Conservation (phyloP, 2,329 filamentous ascomycete species). For the Pseudocercospora cruenta region DNA sequence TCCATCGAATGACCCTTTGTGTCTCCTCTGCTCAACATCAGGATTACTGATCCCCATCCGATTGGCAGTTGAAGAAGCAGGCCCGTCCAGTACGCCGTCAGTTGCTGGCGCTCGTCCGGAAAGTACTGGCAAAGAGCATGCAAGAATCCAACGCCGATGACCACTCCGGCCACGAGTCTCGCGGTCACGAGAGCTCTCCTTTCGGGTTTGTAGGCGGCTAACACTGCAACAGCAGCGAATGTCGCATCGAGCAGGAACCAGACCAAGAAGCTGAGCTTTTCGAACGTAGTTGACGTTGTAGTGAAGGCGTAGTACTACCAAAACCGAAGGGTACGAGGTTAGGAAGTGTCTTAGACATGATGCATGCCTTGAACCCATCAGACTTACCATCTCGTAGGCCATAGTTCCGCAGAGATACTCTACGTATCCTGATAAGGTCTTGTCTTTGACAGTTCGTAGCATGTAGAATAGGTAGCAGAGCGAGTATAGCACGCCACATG, state of each 20-base stretch:
- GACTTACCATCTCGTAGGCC: constrained; percentile 46
- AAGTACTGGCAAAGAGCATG: constrained; percentile 35
- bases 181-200: constrained; percentile 30
- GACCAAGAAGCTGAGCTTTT: constrained; percentile 42
- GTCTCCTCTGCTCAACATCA: constrained; percentile 38
- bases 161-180: constrained; percentile 35
- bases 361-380: too few relatives aligned
- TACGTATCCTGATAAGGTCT: constrained; percentile 39
- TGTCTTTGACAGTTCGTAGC: constrained; percentile 42
- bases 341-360: too few relatives aligned
- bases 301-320: constrained; percentile 47
- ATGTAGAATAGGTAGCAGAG: constrained; percentile 49
- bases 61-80: constrained; percentile 44
- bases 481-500: constrained; percentile 45
- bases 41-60: constrained; percentile 41
- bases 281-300: constrained; percentile 41
- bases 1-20: constrained; percentile 46
- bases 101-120: constrained; percentile 46
- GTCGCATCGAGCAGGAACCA: constrained; percentile 45
- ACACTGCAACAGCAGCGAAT: constrained; percentile 41
- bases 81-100: constrained; percentile 47
- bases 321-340: too few relatives aligned
- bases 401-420: constrained; percentile 38
- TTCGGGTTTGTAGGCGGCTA: constrained; percentile 34
- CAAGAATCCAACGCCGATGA: constrained; percentile 38